Percentiles rank a stretch among this genome's conserved stretches.
Conservation (phyloP, 2,329 filamentous ascomycete genomes). For the Penicillium oxalicum region DNA sequence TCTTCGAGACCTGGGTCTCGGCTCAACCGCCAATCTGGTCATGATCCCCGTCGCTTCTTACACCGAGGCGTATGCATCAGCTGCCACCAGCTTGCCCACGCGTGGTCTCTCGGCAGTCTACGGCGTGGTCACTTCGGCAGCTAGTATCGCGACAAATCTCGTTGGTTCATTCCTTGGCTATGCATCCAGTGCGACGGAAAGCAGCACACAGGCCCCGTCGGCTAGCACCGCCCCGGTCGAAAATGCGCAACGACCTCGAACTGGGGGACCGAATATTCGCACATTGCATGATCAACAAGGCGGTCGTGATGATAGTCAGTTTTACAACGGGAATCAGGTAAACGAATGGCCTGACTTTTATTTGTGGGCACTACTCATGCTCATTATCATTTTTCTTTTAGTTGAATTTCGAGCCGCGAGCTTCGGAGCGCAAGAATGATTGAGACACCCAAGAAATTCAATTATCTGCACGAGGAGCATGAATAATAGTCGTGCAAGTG, state of each 20-base stretch:
- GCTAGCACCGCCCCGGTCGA: slow-evolving; percentile 3
- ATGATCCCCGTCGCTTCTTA: slow-evolving; percentile 64
- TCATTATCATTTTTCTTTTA: slow-evolving; percentile 26
- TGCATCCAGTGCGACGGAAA: slow-evolving; percentile 19
- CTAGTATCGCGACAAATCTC: slow-evolving; percentile 39
- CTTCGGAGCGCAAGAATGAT: slow-evolving; percentile 48
- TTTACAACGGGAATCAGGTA: slow-evolving; percentile 91
- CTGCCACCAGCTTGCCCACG: slow-evolving; percentile 35
- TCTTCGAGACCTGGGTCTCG: slow-evolving; percentile 64
- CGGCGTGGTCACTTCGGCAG: slow-evolving; percentile 38
- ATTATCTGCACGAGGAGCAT: neutral
- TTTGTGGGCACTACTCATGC: neutral
- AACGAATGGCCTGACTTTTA: slow-evolving; percentile 24
- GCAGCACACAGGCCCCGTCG: slow-evolving; percentile 7
- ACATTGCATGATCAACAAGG: slow-evolving; percentile 52
- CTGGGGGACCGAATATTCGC: slow-evolving; percentile 38
- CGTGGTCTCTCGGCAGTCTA: slow-evolving; percentile 39
- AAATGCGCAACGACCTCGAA: slow-evolving; percentile 12
- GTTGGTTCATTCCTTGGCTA: slow-evolving; percentile 43
- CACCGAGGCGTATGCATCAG: slow-evolving; percentile 51
- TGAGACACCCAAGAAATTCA: slow-evolving; percentile 1
- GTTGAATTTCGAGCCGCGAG: slow-evolving; percentile 64
- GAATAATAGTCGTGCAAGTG: neutral
- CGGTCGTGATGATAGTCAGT: slow-evolving; percentile 56
- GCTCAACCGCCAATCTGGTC: slow-evolving; percentile 75